Evolutionary conservation across 805 yeast genomes (phyloP), one percentile per base, ranked within the genome.

Genomic region (Metschnikowia arizonensis): DNA sequence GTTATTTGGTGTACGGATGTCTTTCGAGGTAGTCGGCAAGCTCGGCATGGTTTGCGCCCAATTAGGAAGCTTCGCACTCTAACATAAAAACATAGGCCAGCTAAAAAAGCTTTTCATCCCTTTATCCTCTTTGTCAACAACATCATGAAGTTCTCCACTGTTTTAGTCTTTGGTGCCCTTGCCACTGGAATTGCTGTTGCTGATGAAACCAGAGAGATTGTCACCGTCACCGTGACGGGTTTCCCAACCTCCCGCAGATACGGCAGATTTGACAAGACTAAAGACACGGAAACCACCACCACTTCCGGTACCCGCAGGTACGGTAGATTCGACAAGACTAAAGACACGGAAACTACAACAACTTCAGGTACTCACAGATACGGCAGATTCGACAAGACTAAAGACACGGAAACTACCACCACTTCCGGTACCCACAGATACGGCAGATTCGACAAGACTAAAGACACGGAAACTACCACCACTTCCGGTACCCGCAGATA

Each of bases 341-440:
- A 47, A 45, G 34, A 38, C 31, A 45, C 41, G 10, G 36, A 46
- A 23, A 46, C 49, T 21, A 45, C 50, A 19, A 46, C 50, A 8
- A 30, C 47, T 7, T 26, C 53, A 36, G 50, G 50, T 9, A 79
- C 83, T 37, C 82, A 80, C 69, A 73, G 63, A 50, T 69, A 69
- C 53, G 86, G 86, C 53, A 72, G 72, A 58, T 78, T 78, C 59
- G 70, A 78, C 71, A 73, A 77, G 64, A 77, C 57, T 66, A 73
- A 44, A 69, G 33, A 46, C 32, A 26, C 42, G 5, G 28, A 50
- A 6, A 29, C 60, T 12, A 12, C 60, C 15, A 46, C 52, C 15
- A 28, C 59, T 14, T 40, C 59, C 24, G 53, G 72, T 67, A 45
- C 67, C 58, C 48, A 58, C 60, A 50, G 69, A 64, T 49, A 48